phyloP scores from a whole-genome alignment of 164 flowering plant species.

The Berberis thunbergii region DNA sequence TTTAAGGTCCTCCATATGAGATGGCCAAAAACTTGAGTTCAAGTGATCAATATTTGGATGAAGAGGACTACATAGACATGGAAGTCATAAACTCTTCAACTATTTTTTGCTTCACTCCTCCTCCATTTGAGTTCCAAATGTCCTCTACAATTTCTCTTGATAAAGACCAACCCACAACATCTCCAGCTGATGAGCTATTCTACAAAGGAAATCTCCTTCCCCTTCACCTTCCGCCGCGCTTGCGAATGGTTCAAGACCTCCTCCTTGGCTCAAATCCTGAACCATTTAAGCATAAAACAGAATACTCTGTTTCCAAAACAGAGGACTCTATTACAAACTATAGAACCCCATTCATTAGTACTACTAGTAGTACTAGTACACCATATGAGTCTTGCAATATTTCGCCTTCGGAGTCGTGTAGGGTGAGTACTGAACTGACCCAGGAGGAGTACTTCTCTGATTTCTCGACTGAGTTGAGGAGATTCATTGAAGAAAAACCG shows the following conservation, averaged over 20 bases:
- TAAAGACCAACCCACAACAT: slow-evolving; percentile 28
- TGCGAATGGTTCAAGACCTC: slow-evolving; percentile 69
- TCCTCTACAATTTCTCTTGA: slow-evolving; percentile 21
- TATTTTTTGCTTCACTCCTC: slow-evolving; percentile 26
- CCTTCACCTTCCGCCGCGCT: slow-evolving; percentile 76
- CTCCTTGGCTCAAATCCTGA: slow-evolving; percentile 23
- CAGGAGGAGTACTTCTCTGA: slow-evolving; percentile 58
- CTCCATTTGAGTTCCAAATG: slow-evolving; percentile 78
- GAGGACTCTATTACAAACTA: slow-evolving; percentile 12
- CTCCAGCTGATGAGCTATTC: slow-evolving; percentile 92
- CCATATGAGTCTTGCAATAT: slow-evolving; percentile 48
- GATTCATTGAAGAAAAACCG: slow-evolving; percentile 22
- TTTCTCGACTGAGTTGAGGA: slow-evolving; percentile 30
- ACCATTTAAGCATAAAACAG: slow-evolving; percentile 10
- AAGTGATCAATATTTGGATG: slow-evolving; percentile 26
- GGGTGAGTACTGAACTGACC: slow-evolving; percentile 52
- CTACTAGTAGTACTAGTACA: slow-evolving; percentile 24
- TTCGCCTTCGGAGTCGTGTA: slow-evolving; percentile 58
- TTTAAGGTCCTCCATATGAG: background rate
- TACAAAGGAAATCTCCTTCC: slow-evolving; percentile 87
- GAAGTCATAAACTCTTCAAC: slow-evolving; percentile 37
- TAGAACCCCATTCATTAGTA: slow-evolving; percentile 12
- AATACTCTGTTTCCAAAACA: slow-evolving; percentile 7
- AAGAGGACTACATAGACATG: slow-evolving; percentile 85
- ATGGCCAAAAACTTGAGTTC: slow-evolving; percentile 22